Evolutionary conservation across 176 grass and related monocot species (phyloP), one percentile per base, ranked within the genome.

Genomic region (Cenchrus fungigraminus): DNA sequence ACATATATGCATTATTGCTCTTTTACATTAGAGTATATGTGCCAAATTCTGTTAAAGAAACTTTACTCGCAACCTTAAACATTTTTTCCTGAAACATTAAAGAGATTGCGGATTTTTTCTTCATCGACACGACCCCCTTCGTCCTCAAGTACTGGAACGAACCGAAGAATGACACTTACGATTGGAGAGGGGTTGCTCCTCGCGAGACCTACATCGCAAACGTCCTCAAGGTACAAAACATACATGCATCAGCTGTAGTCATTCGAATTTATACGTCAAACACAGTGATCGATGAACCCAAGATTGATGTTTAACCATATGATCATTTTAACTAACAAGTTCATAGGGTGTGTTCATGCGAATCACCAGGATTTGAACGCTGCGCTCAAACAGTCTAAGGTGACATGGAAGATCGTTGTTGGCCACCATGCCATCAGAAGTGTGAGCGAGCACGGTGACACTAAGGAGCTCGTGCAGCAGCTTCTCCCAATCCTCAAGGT

Each of bases 81-180:
- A 6, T 13, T 31, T 31, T 28, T 13, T 13, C 12, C 3, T 10
- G 8, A 64, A 17, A 40, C 9, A 17, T 8, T 68, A 15, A 51
- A 97, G 91, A 86, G 43, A 46, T 90, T 62, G 85, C 82, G 46
- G 89, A 94, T 5, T 92, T 97, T 71, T 85, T 94, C 75, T 80
- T 94, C 52, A 72, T 94, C 9, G 94, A 97, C 34, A 97, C 94
- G 29, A 82, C 91, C 65, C 94, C 94, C 22, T 92, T 94, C 71
- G 85, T 91, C 16, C 16, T 85, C 65, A 74, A 83, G 46, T 97
- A 97, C 63, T 94, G 94, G 94, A 82, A 14, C 0, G 6, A 82
- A 51, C 89, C 89, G 53, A 40, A 71, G 32, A 5, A 79, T 11
- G 9, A 1, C 54, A 86, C 53, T 3, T 94, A 94, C n/a, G 94